A percentile compares a stretch with the other conserved stretches of the same genome.
These are phyloP conservation scores for Fusarium sublunatum DNA, from an alignment of 2,329 filamentous ascomycete genomes.

Conservation along the genomic window DNA sequence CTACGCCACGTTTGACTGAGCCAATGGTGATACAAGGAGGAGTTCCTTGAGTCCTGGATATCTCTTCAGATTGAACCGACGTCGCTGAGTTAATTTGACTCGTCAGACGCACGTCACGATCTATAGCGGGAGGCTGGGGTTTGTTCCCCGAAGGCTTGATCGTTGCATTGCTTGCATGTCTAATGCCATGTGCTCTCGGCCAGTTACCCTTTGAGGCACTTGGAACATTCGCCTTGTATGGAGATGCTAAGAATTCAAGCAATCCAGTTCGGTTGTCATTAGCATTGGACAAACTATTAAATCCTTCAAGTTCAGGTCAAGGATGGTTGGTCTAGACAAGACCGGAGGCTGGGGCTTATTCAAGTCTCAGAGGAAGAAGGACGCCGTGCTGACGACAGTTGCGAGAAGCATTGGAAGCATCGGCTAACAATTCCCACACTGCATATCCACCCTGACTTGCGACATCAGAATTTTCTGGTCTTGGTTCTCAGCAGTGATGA, in stretches of 20 bases:
- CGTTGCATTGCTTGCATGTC: conserved; percentile 18
- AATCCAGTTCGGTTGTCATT: background rate
- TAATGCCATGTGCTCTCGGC: conserved; percentile 18
- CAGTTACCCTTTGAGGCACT: conserved; percentile 8
- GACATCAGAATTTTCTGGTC: conserved; percentile 31
- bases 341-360: background rate
- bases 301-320: background rate
- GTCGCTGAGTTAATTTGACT: conserved; percentile 2
- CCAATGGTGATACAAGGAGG: conserved; percentile 8
- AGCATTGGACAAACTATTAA: conserved; percentile 1
- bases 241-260: background rate
- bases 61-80: conserved; percentile 7
- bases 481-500: conserved; percentile 11
- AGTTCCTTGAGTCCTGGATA: background rate
- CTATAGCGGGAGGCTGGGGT: conserved; percentile 8
- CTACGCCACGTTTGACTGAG: background rate
- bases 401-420: conserved; percentile 21
- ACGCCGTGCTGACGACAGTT: conserved; percentile 28
- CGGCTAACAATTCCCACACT: conserved; percentile 24
- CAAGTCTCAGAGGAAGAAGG: conserved; percentile 9
- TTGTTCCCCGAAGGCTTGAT: conserved; percentile 25
- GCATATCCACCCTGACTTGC: conserved; percentile 36
- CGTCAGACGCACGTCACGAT: conserved; percentile 36
- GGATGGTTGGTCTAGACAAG: conserved; percentile 9
- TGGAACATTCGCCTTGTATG: background rate